phyloP scores from a whole-genome alignment of 169 alveolate species.

The Plasmodium gallinaceum region DNA sequence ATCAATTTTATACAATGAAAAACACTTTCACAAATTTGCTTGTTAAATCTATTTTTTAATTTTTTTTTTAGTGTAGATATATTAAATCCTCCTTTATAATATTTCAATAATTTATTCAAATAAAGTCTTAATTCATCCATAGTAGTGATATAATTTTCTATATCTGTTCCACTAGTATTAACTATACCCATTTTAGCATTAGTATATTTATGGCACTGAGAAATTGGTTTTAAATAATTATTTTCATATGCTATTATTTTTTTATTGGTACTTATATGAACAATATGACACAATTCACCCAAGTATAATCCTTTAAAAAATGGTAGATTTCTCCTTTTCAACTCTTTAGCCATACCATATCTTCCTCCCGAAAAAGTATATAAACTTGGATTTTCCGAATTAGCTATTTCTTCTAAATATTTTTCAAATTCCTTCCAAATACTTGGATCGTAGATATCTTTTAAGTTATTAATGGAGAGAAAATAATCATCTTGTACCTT shows the following conservation, averaged over 20 bases:
- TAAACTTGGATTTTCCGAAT: conserved; percentile 74
- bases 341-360: conserved; percentile 87
- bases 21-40: conserved; percentile 79
- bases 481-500: conserved; percentile 77
- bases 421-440: conserved; percentile 83
- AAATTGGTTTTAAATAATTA: conserved; percentile 77
- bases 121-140: conserved; percentile 75
- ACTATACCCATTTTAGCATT: conserved; percentile 77
- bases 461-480: conserved; percentile 82
- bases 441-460: conserved; percentile 77
- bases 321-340: conserved; percentile 81
- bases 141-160: conserved; percentile 68
- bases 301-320: conserved; percentile 83
- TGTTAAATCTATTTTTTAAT: conserved; percentile 67
- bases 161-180: background rate
- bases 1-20: conserved; percentile 81
- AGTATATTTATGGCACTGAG: conserved; percentile 67
- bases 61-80: conserved; percentile 79
- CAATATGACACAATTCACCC: conserved; percentile 87
- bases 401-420: conserved; percentile 79
- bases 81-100: conserved; percentile 77
- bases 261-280: conserved; percentile 82
- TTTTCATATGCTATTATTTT: conserved; percentile 80
- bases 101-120: conserved; percentile 48
- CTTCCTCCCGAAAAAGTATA: conserved; percentile 86